A percentile compares a stretch with the other conserved stretches of the same genome.
phyloP scores from a whole-genome alignment of 1,139 yeast genomes.

The Magnusiomyces sp. region DNA sequence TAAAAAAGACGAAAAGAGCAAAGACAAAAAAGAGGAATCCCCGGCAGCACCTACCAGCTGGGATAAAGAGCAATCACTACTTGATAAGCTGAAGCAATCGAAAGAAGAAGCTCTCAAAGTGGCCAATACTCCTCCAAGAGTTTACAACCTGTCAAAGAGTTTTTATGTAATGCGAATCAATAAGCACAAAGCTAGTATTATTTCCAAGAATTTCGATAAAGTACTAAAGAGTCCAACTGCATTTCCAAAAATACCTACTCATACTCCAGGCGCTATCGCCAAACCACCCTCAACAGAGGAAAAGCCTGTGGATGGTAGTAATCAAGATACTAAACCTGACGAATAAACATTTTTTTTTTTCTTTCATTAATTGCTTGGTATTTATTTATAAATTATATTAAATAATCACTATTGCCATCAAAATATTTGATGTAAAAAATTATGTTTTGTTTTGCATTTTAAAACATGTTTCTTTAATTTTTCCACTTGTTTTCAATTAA shows the following conservation, averaged over 20 bases:
- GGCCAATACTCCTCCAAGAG: constrained; percentile 36
- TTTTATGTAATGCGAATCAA: constrained; percentile 48
- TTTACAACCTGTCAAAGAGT: constrained; percentile 43
- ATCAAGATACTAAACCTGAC: too few species aligned
- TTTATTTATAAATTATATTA: too few species aligned
- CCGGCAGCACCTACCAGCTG: constrained; percentile 10
- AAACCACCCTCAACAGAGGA: too few species aligned
- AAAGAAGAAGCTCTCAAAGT: constrained; percentile 19
- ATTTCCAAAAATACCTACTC: constrained; percentile 52
- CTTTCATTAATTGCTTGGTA: too few species aligned
- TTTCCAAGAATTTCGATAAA: constrained; percentile 35
- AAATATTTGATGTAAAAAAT: background rate
- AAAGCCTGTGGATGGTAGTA: too few species aligned
- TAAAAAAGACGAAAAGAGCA: constrained; percentile 14
- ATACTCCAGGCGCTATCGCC: constrained; percentile 14
- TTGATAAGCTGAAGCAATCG: constrained; percentile 20
- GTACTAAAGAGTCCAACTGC: constrained; percentile 38
- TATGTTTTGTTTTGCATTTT: background rate
- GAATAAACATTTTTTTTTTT: too few species aligned
- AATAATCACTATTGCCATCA: background rate
- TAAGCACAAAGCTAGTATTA: constrained; percentile 29
- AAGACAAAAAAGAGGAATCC: constrained; percentile 12
- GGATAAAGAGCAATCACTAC: constrained; percentile 17
- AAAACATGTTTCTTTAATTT: background rate
- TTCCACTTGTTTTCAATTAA: constrained; percentile 31